Conservation (phyloP, 2,329 filamentous ascomycete species). For the Aspergillus fijiensis region DNA sequence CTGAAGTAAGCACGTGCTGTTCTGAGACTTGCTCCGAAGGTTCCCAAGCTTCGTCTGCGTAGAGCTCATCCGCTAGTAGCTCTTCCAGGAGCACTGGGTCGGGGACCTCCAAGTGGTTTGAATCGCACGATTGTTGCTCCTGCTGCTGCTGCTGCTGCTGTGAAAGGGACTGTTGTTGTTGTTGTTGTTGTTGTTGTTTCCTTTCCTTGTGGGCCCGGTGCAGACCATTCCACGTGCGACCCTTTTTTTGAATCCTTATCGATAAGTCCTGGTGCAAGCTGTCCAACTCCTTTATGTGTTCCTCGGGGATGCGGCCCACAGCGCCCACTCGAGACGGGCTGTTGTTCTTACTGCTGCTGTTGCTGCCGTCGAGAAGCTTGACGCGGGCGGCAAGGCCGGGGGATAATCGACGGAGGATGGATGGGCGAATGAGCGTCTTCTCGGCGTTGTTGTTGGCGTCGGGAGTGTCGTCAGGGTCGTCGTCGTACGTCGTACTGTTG, state of each 20-base stretch:
- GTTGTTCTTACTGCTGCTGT: constrained; percentile 25
- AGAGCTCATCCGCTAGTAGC: neutral
- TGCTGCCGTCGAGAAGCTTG: constrained; percentile 41
- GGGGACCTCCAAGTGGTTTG: constrained; percentile 23
- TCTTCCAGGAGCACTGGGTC: constrained; percentile 11
- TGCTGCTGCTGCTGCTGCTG: constrained; percentile 14
- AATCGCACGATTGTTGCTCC: constrained; percentile 19
- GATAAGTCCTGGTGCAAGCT: constrained; percentile 40
- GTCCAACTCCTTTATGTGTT: constrained; percentile 44
- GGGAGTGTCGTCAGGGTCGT: constrained; percentile 23
- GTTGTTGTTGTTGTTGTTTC: constrained; percentile 4
- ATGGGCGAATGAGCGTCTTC: constrained; percentile 31
- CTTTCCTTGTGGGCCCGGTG: constrained; percentile 16
- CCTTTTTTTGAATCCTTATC: constrained; percentile 39
- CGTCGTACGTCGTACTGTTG: constrained; percentile 34
- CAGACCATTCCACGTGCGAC: constrained; percentile 37
- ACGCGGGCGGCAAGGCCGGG: constrained; percentile 45
- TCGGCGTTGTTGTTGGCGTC: constrained; percentile 23
- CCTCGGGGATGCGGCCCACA: constrained; percentile 42
- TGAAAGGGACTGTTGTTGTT: neutral
- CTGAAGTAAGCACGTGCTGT: constrained; percentile 4
- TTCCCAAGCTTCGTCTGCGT: neutral
- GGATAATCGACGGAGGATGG: constrained; percentile 44
- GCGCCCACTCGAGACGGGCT: constrained; percentile 25
- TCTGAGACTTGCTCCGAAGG: constrained; percentile 2